Evolutionary conservation across 768 basidiomycete genomes (phyloP).

Genomic region (Inosperma sp.): DNA sequence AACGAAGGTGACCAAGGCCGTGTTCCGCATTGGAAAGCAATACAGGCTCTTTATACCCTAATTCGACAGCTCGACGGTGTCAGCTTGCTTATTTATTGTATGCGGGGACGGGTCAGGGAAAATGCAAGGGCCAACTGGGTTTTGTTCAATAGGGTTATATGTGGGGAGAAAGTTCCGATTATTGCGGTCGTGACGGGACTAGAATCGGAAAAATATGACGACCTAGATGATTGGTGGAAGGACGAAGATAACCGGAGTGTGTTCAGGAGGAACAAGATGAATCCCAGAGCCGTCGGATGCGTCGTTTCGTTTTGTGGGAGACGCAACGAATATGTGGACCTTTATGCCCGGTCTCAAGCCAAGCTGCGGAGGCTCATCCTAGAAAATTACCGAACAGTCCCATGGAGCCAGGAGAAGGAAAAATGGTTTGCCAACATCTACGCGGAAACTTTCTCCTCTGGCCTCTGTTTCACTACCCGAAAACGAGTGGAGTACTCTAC

Average conservation of each 20-base stretch:
- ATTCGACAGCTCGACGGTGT: background rate
- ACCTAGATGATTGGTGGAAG: background rate
- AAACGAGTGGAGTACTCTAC: background rate
- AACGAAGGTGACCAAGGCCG: background rate
- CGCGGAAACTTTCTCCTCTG: background rate
- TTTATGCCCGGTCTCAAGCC: background rate
- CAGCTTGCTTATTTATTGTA: background rate
- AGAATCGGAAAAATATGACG: background rate
- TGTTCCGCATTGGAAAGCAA: background rate
- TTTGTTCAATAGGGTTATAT: slow-evolving; percentile 1
- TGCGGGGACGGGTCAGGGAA: background rate
- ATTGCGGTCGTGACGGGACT: slow-evolving; percentile 1
- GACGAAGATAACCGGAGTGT: background rate
- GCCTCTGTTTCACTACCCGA: background rate
- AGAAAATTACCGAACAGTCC: background rate
- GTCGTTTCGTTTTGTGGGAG: background rate
- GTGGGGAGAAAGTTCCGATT: background rate
- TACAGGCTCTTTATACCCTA: background rate
- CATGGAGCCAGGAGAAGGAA: background rate
- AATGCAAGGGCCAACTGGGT: background rate
- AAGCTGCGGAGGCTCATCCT: background rate
- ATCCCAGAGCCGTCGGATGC: background rate
- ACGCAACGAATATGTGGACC: background rate
- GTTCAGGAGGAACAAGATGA: background rate
- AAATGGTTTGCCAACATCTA: background rate